Evolutionary conservation across 345 rosid genomes (phyloP), one percentile per base, ranked within the genome.

Genomic region (Citrus sinensis): DNA sequence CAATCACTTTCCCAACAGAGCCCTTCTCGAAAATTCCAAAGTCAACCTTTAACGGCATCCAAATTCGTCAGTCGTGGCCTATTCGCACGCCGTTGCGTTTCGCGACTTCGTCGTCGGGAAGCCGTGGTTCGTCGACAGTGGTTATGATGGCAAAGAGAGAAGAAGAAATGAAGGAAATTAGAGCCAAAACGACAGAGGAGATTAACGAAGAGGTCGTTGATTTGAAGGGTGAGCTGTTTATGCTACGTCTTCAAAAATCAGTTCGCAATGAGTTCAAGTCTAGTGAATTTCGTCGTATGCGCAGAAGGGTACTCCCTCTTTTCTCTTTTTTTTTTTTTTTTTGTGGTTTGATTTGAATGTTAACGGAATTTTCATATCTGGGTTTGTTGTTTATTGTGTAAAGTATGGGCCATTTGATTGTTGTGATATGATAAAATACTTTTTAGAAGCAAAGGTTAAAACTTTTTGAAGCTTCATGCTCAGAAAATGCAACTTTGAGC

Each of bases 161-260:
- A 39, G 93, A 91, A 78, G 95, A 93, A 76, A 0, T 93, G 88
- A 91, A 90, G 82, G 95, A 90, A 73, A 95, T 93, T 29, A 88
- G 95, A 76, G 82, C 85, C 63, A 88, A 86, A 81, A 87, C 92
- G 46, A 89, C 93, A 19, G 95, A 92, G 61, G 86, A 93, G 78
- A 90, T 95, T 75, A 90, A 92, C 76, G 95, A 95, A 71, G 94
- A 95, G 82, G 95, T 93, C 11, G 79, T 93, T 34, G 97, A 93
- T 56, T 86, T 95, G 70, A 95, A 95, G 79, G 98, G 98, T n/a
- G 99, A 95, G 84, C 93, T 93, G 58, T 87, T 95, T 79, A 92
- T 95, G 93, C 99, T 95, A 67, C 87, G 97, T 68, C 90, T 91
- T 49, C 91, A 91, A 90, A 93, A 83, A 80, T 93, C 98, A 4